Evolutionary conservation across 1,139 yeast genomes (phyloP), one percentile per base, ranked within the genome.

Genomic region (Yamadazyma pseudoaaseri): DNA sequence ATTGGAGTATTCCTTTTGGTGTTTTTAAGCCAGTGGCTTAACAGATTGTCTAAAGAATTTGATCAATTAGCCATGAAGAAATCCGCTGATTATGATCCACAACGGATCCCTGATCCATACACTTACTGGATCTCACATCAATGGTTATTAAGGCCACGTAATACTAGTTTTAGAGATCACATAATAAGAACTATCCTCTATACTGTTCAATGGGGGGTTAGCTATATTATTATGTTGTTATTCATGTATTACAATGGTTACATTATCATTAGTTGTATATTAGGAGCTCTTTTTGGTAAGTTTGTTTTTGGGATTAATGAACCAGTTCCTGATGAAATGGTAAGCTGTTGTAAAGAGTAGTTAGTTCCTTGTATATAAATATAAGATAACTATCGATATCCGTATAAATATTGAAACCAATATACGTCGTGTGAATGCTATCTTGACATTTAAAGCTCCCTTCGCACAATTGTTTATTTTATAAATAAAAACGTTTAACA

Each of bases 191-290:
- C 75, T 0, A 33, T 62, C 2, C 51, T 80, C 27, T 81, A 72
- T 52, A 68, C 78, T 2, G 45, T 77, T 18, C 80, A 79, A 51
- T 77, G 82, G 75, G 82, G 82, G 2, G 68, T 75, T 13, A 74
- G 81, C 4, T 81, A 80, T 51, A 56, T 81, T 35, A 71, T 81
- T 46, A 81, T 81, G 85, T 66, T 81, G 60, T 60, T 81, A 46
- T 80, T 80, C 62, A 81, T 81, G 87, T 79, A 79, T 61, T 81
- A 76, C 60, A 81, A 81, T 47, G 87, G 87, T 13, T 81, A 79
- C 52, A 65, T 81, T 23, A 75, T 79, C 37, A 76, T 81, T 37
- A 70, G 79, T 14, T 78, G 83, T 55, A 65, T 80, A 33, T 53
- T 80, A 27, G 86, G 86, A 5, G 83, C 82, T 3, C 55, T 78